phyloP scores from a whole-genome alignment of 75 land plant genomes.

The Cupressus sempervirens region DNA sequence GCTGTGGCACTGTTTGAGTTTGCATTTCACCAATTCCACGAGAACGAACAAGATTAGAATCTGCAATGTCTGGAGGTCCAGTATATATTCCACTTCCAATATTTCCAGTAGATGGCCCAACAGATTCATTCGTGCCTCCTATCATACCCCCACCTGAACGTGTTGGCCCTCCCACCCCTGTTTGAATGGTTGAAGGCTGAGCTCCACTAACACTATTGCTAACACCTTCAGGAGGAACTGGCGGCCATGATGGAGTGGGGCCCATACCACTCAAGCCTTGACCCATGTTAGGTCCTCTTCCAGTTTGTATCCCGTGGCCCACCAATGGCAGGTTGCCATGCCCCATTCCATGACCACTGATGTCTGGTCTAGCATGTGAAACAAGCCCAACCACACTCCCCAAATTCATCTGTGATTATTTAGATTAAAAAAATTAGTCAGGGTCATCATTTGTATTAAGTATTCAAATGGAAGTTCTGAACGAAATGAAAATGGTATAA shows the following conservation, averaged over 20 bases:
- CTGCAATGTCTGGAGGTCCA: not conserved
- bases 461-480: not conserved
- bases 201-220: not conserved
- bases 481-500: not conserved
- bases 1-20: conserved; percentile 8
- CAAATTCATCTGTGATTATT: conserved; percentile 5
- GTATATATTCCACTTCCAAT: conserved; percentile 6
- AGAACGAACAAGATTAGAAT: conserved; percentile 4
- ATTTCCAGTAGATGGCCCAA: not conserved
- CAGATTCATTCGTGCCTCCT: conserved; percentile 9
- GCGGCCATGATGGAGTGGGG: conserved; percentile 6
- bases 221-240: conserved; percentile 1
- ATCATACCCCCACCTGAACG: conserved; percentile 3
- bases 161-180: conserved; percentile 1
- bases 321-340: conserved; percentile 7
- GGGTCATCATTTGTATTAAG: not conserved
- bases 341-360: conserved; percentile 2
- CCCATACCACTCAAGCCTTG: conserved; percentile 10
- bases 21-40: conserved; percentile 5
- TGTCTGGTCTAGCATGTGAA: conserved; percentile 9
- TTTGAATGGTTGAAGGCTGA: conserved; percentile 2
- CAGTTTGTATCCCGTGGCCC: conserved; percentile 8
- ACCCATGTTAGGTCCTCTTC: conserved; percentile 7
- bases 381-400: conserved; percentile 1
- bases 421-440: not conserved